Conservation (phyloP, 2,329 filamentous ascomycete species). For the Clarireedia homoeocarpa region DNA sequence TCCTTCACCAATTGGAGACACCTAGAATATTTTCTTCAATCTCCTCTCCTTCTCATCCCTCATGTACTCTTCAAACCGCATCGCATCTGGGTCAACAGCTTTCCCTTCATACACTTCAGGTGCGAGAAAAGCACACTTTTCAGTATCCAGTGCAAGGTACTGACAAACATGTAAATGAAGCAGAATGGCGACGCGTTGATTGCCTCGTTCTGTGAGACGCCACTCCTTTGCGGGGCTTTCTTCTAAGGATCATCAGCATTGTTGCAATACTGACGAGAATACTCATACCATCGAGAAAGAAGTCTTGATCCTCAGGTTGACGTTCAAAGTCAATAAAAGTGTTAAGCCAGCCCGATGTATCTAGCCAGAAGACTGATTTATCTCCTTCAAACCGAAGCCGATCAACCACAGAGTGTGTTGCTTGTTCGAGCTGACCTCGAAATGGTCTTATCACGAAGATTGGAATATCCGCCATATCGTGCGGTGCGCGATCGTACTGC, state of each 20-base stretch:
- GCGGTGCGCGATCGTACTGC: constrained; percentile 10
- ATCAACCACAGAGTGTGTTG: constrained; percentile 29
- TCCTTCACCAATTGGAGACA: constrained; percentile 1
- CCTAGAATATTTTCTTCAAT: constrained; percentile 19
- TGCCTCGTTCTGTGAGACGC: constrained; percentile 29
- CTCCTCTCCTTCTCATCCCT: constrained; percentile 19
- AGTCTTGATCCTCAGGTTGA: constrained; percentile 22
- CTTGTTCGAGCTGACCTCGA: constrained; percentile 28
- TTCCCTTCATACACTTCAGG: constrained; percentile 23
- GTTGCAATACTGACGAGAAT: background rate
- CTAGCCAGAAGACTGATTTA: constrained; percentile 32
- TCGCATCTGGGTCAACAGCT: constrained; percentile 14
- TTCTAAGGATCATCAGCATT: constrained; percentile 9
- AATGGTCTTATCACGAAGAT: constrained; percentile 34
- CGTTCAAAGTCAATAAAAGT: constrained; percentile 19
- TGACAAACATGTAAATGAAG: constrained; percentile 32
- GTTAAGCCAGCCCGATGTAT: constrained; percentile 34
- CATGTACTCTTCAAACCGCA: constrained; percentile 16
- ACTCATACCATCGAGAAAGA: constrained; percentile 25
- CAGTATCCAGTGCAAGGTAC: constrained; percentile 28
- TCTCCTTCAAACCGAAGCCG: constrained; percentile 30
- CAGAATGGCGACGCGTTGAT: constrained; percentile 31
- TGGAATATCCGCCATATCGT: constrained; percentile 25
- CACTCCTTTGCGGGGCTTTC: constrained; percentile 21
- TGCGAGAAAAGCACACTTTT: constrained; percentile 30